phyloP scores from a whole-genome alignment of 202 grass and related monocot genomes.

The Hordeum pubiflorum region DNA sequence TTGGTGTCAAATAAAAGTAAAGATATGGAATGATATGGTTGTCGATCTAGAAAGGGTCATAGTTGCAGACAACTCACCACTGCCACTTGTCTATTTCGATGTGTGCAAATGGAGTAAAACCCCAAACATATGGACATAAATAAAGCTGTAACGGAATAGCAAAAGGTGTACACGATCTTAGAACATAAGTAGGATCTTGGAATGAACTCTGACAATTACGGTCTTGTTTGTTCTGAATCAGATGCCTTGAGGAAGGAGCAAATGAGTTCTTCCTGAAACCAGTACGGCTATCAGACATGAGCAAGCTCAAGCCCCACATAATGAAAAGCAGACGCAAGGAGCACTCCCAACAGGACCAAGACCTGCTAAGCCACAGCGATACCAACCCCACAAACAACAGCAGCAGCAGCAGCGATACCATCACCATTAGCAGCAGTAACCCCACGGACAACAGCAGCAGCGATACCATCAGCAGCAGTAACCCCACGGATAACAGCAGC shows the following conservation, averaged over 20 bases:
- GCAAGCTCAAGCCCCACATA: conserved; percentile 71
- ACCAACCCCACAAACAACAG: conserved; percentile 9
- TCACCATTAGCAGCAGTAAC: conserved; percentile 10
- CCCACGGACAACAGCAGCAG: conserved; percentile 34
- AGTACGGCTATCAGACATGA: conserved; percentile 72
- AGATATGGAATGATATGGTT: conserved; percentile 26
- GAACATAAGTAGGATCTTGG: not conserved
- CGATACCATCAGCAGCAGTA: not conserved
- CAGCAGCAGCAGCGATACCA: conserved; percentile 22
- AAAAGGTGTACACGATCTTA: not conserved
- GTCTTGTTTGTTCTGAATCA: conserved; percentile 26
- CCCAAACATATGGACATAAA: not conserved
- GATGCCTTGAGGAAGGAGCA: conserved; percentile 89
- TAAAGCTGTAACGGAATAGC: not conserved
- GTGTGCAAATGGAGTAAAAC: not conserved
- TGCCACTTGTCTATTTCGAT: conserved; percentile 12
- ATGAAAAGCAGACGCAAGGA: conserved; percentile 57
- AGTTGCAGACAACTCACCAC: conserved; percentile 21
- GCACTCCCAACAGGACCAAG: conserved; percentile 38
- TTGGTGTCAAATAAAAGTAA: not conserved
- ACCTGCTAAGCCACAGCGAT: conserved; percentile 9
- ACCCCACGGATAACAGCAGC: conserved; percentile 29
- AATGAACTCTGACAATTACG: not conserved
- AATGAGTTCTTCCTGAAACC: conserved; percentile 86
- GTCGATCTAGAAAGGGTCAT: conserved; percentile 13